Evolutionary conservation across 768 basidiomycete genomes (phyloP), one percentile per base, ranked within the genome.

Genomic region (Tulasnella sp.): DNA sequence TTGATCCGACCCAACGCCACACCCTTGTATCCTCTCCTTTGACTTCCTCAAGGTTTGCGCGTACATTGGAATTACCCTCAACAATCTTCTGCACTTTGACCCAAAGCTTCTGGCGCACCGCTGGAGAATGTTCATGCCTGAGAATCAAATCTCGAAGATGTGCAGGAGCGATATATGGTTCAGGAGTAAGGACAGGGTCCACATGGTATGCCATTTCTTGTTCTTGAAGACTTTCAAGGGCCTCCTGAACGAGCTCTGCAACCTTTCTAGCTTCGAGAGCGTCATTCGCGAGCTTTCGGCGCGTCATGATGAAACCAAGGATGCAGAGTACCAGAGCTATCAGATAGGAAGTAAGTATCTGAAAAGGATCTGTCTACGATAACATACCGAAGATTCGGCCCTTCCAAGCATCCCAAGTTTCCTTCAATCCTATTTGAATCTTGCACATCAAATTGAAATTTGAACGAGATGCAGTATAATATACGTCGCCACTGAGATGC

Each of bases 51-150:
- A 88, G 68, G 62, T 83, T 84, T 27, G 78, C 79, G 55, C 86
- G 76, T 37, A 95, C 85, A 65, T 95, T 95, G 27, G 86, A 76
- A 67, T 95, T 95, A 48, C 79, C 77, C 66, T 92, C 90, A 3
- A 95, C 89, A 44, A 90, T 69, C 47, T 72, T 75, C 63, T 88
- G 86, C 43, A 95, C 90, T 57, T 75, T 72, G 53, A 78, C 72
- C 91, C 91, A 95, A 39, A 95, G 59, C 41, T 76, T 70, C 53
- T 72, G 72, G 53, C 87, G 72, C 28, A 67, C 70, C 20, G 74
- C 60, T 33, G 85, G 74, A 24, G 83, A 85, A 63, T 83, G 83
- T 58, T 89, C 81, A 53, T 83, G 77, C 59, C 83, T 81, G 28
- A 95, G 67, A 35, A 93, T 73, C 48, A 85, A 71, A 66, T 95